Evolutionary conservation across 805 yeast species (phyloP), one percentile per base, ranked within the genome.

Genomic region (Teunomyces gatunensis): DNA sequence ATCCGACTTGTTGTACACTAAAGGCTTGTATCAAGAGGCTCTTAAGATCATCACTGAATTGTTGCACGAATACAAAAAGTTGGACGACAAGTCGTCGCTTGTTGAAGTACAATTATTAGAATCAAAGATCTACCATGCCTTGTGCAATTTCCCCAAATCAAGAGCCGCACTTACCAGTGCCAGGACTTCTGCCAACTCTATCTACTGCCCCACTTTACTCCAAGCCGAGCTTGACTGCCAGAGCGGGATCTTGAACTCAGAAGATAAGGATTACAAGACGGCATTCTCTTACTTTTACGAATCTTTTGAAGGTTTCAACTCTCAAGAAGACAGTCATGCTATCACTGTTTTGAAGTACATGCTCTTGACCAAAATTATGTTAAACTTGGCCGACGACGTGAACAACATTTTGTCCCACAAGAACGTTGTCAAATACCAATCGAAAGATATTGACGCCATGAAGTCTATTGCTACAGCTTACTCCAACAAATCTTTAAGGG

Each of bases 101-200:
- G 96, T 94, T 11, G 99, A 94, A 66, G 97, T 94, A 32, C 98
- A 94, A 69, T 73, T 94, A 54, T 79, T 94, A 53, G 98, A 94
- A 66, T 79, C 94, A 17, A 85, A 89, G 61, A 89, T 89, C 35
- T 94, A 86, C 66, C 96, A 91, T 65, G 90, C 96, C 23, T 75
- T 94, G 58, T 81, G 97, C 65, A 94, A 94, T 66, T 78, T 88
- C 59, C 87, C 97, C 4, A 94, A 92, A 70, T 81, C 96, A 4
- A 82, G 88, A 59, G 97, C 98, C 6, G 84, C 97, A 2, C 76
- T 94, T 58, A 90, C 98, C 2, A 84, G 96, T 41, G 97, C 99
- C 1, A 81, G 98, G 67, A 94, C 99, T 0, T 86, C 96, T 2
- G 99, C 99, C n/a, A 95, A 94, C 66, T 80, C 97, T 18, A 89